Base-by-base conservation (phyloP, 202 grass and related monocot species). In the Bolboschoenoplectus hybrid region DNA sequence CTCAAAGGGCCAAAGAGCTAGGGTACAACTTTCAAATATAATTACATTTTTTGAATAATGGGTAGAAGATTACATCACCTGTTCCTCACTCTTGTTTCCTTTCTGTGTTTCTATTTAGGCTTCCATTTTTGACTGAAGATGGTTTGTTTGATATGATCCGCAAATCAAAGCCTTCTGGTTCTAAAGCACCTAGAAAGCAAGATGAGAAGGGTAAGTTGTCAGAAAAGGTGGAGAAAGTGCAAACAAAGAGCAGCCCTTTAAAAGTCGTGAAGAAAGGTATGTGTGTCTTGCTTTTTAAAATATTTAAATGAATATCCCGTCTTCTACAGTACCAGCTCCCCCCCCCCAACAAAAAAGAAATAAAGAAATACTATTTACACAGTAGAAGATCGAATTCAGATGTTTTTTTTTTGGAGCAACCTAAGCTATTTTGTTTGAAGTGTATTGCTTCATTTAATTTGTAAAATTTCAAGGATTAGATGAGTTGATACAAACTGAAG, bases 41-140 rank as follows among this genome's bases (percentile, higher is more conserved):
- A 26, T 74, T 90, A 69, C 82, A 39, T 41, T 74, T 41, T 74
- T 89, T 71, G 56, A 84, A 75, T 74, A 75, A 63, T 17, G 40
- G 65, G 9, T 38, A 82, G 19, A 12, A 19, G 35, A 70, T 81
- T 2, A 9, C 60, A 91, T 85, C 82, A 44, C 11, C 3, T 47
- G 61, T 79, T 89, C 17, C 87, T 89, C 17, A 85, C 70, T 69
- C 35, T 52, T 82, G 20, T 9, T 56, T 46, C 67, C n/a, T 41
- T 58, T 91, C 5, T 92, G 13, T 94, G 47, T 46, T 80, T 73
- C 55, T 89, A 56, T 74, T 83, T 85, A 99, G 97, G 4, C 55
- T 93, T 36, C 92, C 89, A 13, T 93, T 99, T 87, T 87, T 99
- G 85, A 97, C 90, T 49, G 93, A 99, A 88, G 93, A 99, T 97